Evolutionary conservation across 1,284 basidiomycete genomes (phyloP).

Genomic region (Thelephora terrestris): DNA sequence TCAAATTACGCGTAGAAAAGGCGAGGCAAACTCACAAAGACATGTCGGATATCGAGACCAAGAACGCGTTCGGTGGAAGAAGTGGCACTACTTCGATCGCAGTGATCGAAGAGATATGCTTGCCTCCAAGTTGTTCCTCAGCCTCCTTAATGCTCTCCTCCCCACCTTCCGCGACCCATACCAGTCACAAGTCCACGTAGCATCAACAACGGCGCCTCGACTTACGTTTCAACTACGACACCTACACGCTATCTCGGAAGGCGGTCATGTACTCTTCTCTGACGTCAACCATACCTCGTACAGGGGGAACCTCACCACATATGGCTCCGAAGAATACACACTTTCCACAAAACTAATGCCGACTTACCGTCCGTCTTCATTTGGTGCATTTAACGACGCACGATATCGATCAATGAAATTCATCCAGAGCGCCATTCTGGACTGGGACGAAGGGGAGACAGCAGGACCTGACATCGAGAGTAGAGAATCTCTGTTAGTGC

Average conservation of each 20-base stretch:
- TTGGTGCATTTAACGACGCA: conserved; percentile 38
- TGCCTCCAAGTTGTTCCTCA: conserved; percentile 7
- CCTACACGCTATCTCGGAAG: conserved; percentile 46
- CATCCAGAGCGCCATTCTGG: conserved; percentile 34
- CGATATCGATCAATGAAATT: conserved; percentile 39
- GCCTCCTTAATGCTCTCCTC: conserved; percentile 6
- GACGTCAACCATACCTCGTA: conserved; percentile 29
- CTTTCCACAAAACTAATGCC: conserved; percentile 30
- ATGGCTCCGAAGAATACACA: conserved; percentile 19
- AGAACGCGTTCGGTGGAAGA: too few species aligned
- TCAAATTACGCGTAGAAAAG: too few species aligned
- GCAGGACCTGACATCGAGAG: conserved; percentile 64
- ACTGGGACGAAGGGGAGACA: conserved; percentile 57
- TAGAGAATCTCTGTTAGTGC: conserved; percentile 65
- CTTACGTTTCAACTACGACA: conserved; percentile 58
- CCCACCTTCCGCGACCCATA: conserved; percentile 1
- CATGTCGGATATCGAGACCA: too few species aligned
- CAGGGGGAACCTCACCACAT: conserved; percentile 11
- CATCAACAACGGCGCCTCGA: conserved; percentile 14
- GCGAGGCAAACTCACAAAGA: too few species aligned
- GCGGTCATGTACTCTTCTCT: conserved; percentile 49
- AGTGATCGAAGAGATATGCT: conserved; percentile 6
- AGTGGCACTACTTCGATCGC: too few species aligned
- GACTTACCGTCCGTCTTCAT: conserved; percentile 41
- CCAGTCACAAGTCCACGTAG: background rate